A percentile compares a stretch with the other conserved stretches of the same genome.
Evolutionary conservation across 1,284 basidiomycete genomes (phyloP).

Genomic region (Ustanciosporium gigantosporum): DNA sequence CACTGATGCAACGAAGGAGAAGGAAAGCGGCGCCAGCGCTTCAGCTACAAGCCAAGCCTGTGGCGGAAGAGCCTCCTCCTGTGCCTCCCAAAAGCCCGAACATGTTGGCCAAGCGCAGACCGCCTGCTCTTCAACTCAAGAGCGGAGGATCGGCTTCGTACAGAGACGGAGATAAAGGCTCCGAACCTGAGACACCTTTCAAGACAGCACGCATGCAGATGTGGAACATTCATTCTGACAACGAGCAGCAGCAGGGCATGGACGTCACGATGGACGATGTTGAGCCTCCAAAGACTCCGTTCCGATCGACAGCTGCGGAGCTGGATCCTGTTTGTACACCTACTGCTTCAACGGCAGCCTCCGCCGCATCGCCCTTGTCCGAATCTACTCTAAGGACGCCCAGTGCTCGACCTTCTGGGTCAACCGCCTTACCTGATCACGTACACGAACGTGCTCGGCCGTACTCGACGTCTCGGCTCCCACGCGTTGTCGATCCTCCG

Average conservation of each 20-base stretch:
- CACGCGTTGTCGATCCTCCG: background rate
- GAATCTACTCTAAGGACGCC: constrained; percentile 15
- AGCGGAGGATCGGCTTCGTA: too few relatives aligned
- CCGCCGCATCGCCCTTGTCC: background rate
- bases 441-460: constrained; percentile 3
- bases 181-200: constrained; percentile 25
- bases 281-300: constrained; percentile 30
- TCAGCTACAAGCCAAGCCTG: constrained; percentile 9
- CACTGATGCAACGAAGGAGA: constrained; percentile 31
- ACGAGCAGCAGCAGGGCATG: constrained; percentile 7
- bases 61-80: background rate
- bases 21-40: constrained; percentile 28
- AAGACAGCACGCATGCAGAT: constrained; percentile 20
- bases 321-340: constrained; percentile 27
- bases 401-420: constrained; percentile 2
- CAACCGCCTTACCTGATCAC: background rate
- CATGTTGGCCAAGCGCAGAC: background rate
- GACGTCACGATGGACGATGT: constrained; percentile 26
- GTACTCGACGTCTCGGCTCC: constrained; percentile 3
- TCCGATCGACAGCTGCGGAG: constrained; percentile 14
- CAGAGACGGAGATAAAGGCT: too few relatives aligned
- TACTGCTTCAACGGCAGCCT: constrained; percentile 9
- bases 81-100: background rate
- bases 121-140: constrained; percentile 30
- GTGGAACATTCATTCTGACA: constrained; percentile 4